A percentile compares a stretch with the other conserved stretches of the same genome.
Evolutionary conservation across 2,329 filamentous ascomycete species (phyloP).

Genomic region (Blumeriella jaapii): DNA sequence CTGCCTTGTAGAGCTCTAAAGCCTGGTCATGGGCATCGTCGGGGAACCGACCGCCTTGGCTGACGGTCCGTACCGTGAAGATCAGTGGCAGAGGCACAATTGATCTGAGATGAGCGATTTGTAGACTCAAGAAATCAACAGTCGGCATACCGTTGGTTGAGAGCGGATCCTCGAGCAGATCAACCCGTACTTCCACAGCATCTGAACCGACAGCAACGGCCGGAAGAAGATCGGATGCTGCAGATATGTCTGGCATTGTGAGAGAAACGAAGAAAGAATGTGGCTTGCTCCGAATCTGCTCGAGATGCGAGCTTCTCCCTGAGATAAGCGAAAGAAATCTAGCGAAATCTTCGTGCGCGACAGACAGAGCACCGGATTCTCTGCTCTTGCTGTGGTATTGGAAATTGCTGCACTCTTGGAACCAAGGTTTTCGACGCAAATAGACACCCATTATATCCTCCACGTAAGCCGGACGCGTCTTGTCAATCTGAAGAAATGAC

Average conservation of each 20-base stretch:
- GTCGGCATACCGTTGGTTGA: conserved; percentile 43
- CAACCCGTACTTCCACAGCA: conserved; percentile 87
- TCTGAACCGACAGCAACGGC: conserved; percentile 74
- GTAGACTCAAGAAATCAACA: conserved; percentile 66
- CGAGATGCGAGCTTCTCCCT: conserved; percentile 45
- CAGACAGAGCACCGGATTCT: conserved; percentile 22
- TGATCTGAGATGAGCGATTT: conserved; percentile 69
- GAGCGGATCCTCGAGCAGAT: conserved; percentile 65
- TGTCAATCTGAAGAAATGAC: conserved; percentile 77
- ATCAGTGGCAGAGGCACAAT: conserved; percentile 68
- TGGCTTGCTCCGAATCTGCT: conserved; percentile 48
- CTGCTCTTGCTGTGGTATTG: conserved; percentile 74
- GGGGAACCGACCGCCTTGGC: conserved; percentile 81
- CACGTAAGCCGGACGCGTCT: conserved; percentile 82
- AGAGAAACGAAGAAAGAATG: conserved; percentile 89
- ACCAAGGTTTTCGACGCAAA: conserved; percentile 79
- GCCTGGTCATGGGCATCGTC: conserved; percentile 63
- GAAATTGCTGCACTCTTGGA: conserved; percentile 84
- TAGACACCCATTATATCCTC: conserved; percentile 91
- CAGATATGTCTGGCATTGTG: conserved; percentile 64
- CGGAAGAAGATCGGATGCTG: conserved; percentile 53
- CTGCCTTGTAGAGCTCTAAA: conserved; percentile 63
- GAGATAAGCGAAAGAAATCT: conserved; percentile 62
- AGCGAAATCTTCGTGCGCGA: conserved; percentile 48
- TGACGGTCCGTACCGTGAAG: conserved; percentile 78